A percentile compares a stretch with the other conserved stretches of the same genome.
phyloP scores from a whole-genome alignment of 768 basidiomycete species.

The Podaxis mareebaensis region DNA sequence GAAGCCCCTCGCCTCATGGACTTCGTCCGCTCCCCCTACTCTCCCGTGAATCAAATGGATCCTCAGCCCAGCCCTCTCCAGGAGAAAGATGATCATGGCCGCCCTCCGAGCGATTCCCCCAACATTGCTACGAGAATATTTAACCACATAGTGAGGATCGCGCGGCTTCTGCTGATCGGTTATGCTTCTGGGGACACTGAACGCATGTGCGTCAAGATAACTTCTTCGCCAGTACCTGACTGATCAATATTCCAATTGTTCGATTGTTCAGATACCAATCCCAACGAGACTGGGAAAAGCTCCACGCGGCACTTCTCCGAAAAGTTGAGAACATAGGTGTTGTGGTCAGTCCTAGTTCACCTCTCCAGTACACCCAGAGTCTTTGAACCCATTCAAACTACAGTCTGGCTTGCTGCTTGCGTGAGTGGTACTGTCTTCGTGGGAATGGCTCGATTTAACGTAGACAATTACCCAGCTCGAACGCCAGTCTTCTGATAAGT shows the following conservation, averaged over 20 bases:
- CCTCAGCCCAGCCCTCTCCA: background rate
- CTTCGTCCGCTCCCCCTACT: background rate
- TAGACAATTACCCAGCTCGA: background rate
- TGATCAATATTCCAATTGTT: background rate
- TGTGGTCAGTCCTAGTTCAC: slow-evolving; percentile 4
- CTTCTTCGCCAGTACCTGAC: background rate
- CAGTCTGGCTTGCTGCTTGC: slow-evolving; percentile 16
- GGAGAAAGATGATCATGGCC: background rate
- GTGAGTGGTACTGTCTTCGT: slow-evolving; percentile 1
- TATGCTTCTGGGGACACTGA: slow-evolving; percentile 12
- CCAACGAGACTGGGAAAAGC: slow-evolving; percentile 11
- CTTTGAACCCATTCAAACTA: background rate
- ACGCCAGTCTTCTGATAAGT: slow-evolving; percentile 13
- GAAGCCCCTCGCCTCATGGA: background rate
- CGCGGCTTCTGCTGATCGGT: slow-evolving; percentile 13
- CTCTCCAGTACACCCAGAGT: background rate
- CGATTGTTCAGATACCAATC: slow-evolving; percentile 6
- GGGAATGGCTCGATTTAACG: background rate
- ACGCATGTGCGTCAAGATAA: background rate
- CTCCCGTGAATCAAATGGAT: background rate
- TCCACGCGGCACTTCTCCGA: slow-evolving; percentile 11
- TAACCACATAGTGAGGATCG: slow-evolving; percentile 1
- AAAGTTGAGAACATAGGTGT: slow-evolving; percentile 18
- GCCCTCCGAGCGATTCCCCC: background rate
- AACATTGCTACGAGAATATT: background rate